Evolutionary conservation across 345 rosid species (phyloP).

Genomic region (Cardamine resedifolia): DNA sequence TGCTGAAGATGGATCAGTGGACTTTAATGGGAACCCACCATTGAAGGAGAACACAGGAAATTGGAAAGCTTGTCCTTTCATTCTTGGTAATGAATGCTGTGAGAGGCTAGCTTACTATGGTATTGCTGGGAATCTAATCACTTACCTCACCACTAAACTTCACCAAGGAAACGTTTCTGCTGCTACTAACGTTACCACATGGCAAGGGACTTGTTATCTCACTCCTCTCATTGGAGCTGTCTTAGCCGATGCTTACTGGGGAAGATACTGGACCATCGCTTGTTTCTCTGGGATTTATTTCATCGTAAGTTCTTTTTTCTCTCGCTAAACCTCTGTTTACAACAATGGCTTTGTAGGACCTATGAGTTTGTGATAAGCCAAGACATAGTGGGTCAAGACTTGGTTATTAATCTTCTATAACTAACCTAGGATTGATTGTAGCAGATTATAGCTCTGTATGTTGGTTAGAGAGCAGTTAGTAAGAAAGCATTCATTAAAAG

Average conservation of each 20-base stretch:
- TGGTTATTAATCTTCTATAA: too few species aligned
- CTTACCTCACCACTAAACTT: constrained; percentile 71
- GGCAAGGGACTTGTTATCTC: constrained; percentile 92
- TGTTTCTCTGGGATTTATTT: constrained; percentile 79
- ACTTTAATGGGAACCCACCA: constrained; percentile 65
- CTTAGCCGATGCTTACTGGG: constrained; percentile 95
- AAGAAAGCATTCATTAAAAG: neutral
- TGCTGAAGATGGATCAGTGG: constrained; percentile 96
- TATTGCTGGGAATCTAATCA: constrained; percentile 82
- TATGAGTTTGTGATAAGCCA: neutral
- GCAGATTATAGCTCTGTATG: neutral
- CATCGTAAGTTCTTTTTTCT: constrained; percentile 45
- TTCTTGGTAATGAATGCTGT: constrained; percentile 86
- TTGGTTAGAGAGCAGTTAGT: neutral
- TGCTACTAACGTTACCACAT: constrained; percentile 83
- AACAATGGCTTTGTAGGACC: neutral
- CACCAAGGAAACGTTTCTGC: constrained; percentile 93
- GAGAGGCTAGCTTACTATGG: constrained; percentile 96
- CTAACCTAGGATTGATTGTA: neutral
- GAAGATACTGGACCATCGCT: constrained; percentile 97
- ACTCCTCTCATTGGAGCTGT: constrained; percentile 92
- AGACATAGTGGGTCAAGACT: neutral
- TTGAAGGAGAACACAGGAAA: constrained; percentile 81
- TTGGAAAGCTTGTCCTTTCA: constrained; percentile 97
- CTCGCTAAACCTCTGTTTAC: neutral